Percentiles rank a stretch among this genome's conserved stretches.
Conservation (phyloP, 371 early-diverging fungal species). For the Rhizopus stolonifer region DNA sequence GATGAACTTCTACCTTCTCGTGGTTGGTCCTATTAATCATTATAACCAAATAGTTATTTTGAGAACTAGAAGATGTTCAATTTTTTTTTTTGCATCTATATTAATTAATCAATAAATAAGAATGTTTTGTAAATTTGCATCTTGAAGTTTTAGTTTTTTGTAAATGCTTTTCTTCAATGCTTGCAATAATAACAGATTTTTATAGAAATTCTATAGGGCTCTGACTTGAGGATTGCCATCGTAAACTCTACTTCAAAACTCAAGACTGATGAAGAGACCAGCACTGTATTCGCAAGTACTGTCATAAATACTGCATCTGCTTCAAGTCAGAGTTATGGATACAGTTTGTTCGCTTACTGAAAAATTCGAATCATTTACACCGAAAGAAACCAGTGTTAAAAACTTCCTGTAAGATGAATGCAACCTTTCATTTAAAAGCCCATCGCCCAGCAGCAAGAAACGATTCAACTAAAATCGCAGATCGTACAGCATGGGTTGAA, state of each 20-base stretch:
- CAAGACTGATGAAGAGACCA: too few relatives aligned
- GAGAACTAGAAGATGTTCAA: constrained; percentile 5
- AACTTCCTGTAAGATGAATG: constrained; percentile 12
- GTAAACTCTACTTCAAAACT: constrained; percentile 16
- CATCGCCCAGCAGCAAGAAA: constrained; percentile 12
- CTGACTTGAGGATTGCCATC: constrained; percentile 10
- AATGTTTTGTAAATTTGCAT: constrained; percentile 14
- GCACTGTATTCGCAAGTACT: constrained; percentile 13
- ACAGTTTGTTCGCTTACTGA: constrained; percentile 13
- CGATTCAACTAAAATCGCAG: constrained; percentile 10
- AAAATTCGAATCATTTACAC: constrained; percentile 6
- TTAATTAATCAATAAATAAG: constrained; percentile 13
- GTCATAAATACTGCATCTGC: constrained; percentile 6
- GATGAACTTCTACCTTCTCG: constrained; percentile 11
- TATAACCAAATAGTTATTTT: constrained; percentile 8
- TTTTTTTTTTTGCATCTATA: constrained; percentile 4
- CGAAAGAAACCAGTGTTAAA: constrained; percentile 8
- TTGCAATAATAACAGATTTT: constrained; percentile 12
- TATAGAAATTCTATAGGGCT: constrained; percentile 14
- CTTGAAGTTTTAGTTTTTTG: constrained; percentile 12
- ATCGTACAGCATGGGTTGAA: constrained; percentile 12
- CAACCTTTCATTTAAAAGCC: constrained; percentile 16
- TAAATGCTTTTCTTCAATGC: constrained; percentile 15
- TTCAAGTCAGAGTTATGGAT: constrained; percentile 6
- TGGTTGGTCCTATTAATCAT: constrained; percentile 10